Evolutionary conservation across 116 monocot genomes (phyloP).

Genomic region (Cymodocea nodosa): DNA sequence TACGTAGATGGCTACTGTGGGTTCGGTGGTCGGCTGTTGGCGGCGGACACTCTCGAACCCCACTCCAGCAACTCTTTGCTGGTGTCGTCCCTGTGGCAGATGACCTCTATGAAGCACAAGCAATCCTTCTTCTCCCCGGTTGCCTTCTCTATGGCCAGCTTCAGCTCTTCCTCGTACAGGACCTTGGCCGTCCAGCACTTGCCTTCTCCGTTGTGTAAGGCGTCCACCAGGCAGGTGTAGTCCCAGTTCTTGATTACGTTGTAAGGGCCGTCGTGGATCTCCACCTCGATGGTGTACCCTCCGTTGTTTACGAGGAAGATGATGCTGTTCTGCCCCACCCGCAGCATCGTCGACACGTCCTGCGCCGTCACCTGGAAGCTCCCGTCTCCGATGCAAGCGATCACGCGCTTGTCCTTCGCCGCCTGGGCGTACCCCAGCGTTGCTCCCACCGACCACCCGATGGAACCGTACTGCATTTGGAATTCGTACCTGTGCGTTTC

Average conservation of each 20-base stretch:
- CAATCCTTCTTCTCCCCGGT: slow-evolving; percentile 27
- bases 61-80: slow-evolving; percentile 74
- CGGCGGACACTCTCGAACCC: slow-evolving; percentile 57
- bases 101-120: slow-evolving; percentile 63
- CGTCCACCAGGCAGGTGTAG: slow-evolving; percentile 45
- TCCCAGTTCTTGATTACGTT: slow-evolving; percentile 79
- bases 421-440: slow-evolving; percentile 61
- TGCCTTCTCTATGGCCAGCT: slow-evolving; percentile 31
- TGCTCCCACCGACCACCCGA: slow-evolving; percentile 67
- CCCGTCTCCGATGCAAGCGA: slow-evolving; percentile 50
- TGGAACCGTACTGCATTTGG: slow-evolving; percentile 66
- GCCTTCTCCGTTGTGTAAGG: slow-evolving; percentile 50
- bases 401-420: slow-evolving; percentile 36
- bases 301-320: slow-evolving; percentile 72
- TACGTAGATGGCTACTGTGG: no score
- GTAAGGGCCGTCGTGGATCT: slow-evolving; percentile 73
- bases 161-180: slow-evolving; percentile 39
- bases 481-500: slow-evolving; percentile 39
- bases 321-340: slow-evolving; percentile 33
- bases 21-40: slow-evolving; percentile 57
- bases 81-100: slow-evolving; percentile 62
- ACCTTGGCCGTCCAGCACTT: slow-evolving; percentile 61
- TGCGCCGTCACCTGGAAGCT: slow-evolving; percentile 59
- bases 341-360: slow-evolving; percentile 46
- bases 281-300: slow-evolving; percentile 75